Percentiles rank a stretch among this genome's conserved stretches.
These are phyloP conservation scores for Cordia subcordata DNA, from an alignment of 257 asterid species.

Conservation along the genomic window DNA sequence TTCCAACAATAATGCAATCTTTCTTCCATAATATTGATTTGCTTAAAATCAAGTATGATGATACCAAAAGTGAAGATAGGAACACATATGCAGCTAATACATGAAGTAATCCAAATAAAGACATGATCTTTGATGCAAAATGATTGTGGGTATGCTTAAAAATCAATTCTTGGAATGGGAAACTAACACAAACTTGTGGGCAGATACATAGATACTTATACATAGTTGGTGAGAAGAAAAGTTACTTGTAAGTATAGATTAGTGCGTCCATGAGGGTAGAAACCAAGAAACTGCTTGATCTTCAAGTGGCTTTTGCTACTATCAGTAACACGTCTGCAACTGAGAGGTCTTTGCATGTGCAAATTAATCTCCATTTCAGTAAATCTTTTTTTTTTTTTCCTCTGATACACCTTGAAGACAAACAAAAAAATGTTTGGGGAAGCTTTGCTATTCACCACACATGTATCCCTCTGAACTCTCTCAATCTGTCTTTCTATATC, in stretches of 20 bases:
- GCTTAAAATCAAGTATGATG: too few species aligned
- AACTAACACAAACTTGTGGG: background rate
- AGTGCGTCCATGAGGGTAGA: conserved; percentile 51
- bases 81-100: too few species aligned
- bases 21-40: too few species aligned
- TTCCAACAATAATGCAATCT: too few species aligned
- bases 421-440: conserved; percentile 5
- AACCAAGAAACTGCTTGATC: conserved; percentile 60
- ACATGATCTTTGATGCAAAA: background rate
- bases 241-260: conserved; percentile 39
- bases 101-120: too few species aligned
- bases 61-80: too few species aligned
- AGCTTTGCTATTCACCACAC: conserved; percentile 8
- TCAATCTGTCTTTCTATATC: conserved; percentile 5
- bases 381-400: background rate
- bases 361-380: conserved; percentile 57
- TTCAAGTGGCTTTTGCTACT: conserved; percentile 28
- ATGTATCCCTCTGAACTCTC: conserved; percentile 22
- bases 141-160: background rate
- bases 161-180: background rate
- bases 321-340: conserved; percentile 21
- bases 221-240: conserved; percentile 2
- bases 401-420: too few species aligned
- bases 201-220: background rate
- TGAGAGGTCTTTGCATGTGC: conserved; percentile 48